Conservation (phyloP, 2,329 filamentous ascomycete species). For the Helotiales sp. region DNA sequence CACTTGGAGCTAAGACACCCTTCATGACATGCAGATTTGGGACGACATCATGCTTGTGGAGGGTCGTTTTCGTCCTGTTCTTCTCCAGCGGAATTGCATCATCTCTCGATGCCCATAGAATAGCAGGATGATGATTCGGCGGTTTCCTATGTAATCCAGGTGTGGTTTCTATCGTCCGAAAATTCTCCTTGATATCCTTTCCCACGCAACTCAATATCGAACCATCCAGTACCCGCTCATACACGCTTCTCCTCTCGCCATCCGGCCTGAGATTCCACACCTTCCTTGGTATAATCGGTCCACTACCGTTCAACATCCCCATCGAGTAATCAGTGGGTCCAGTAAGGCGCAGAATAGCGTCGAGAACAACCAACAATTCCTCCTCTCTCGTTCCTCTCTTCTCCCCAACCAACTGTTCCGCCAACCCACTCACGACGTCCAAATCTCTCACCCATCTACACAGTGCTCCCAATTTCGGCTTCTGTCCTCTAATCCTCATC, state of each 20-base stretch:
- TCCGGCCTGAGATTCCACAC: slow-evolving; percentile 58
- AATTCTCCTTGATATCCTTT: slow-evolving; percentile 39
- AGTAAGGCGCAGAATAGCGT: slow-evolving; percentile 63
- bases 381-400: slow-evolving; percentile 47
- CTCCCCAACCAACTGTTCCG: slow-evolving; percentile 50
- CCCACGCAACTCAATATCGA: slow-evolving; percentile 49
- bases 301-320: slow-evolving; percentile 30
- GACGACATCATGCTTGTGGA: slow-evolving; percentile 58
- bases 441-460: slow-evolving; percentile 73
- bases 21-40: slow-evolving; percentile 60
- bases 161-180: slow-evolving; percentile 62
- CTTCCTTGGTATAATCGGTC: slow-evolving; percentile 57
- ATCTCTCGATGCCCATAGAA: slow-evolving; percentile 61
- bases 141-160: slow-evolving; percentile 62
- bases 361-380: slow-evolving; percentile 60
- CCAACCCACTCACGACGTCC: slow-evolving; percentile 66
- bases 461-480: slow-evolving; percentile 66
- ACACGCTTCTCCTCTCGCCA: slow-evolving; percentile 44
- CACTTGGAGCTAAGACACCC: slow-evolving; percentile 58
- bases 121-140: slow-evolving; percentile 65
- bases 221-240: slow-evolving; percentile 59
- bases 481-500: slow-evolving; percentile 66
- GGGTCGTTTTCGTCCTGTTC: slow-evolving; percentile 49
- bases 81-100: slow-evolving; percentile 54
- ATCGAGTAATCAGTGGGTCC: slow-evolving; percentile 57